A percentile compares a stretch with the other conserved stretches of the same genome.
Conservation (phyloP, 305 asterid genomes). For the Rubia tinctorum region DNA sequence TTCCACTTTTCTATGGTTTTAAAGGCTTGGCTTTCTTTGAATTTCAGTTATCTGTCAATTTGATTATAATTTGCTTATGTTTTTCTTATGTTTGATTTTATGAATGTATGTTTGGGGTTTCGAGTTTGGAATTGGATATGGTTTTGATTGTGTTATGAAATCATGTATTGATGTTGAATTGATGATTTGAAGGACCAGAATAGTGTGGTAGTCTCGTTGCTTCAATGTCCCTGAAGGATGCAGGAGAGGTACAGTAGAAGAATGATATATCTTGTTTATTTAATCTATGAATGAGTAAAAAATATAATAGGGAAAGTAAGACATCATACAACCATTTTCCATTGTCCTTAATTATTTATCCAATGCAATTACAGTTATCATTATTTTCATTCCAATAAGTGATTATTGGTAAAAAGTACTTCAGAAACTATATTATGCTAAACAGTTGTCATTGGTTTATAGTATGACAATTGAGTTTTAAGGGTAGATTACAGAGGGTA, state of each 20-base stretch:
- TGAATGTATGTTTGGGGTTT: too few relatives aligned
- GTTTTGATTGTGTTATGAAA: too few relatives aligned
- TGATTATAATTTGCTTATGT: too few relatives aligned
- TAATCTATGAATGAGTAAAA: background rate
- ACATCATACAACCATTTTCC: background rate
- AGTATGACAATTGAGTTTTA: slow-evolving; percentile 4
- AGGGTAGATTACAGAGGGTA: slow-evolving; percentile 64
- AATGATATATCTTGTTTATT: background rate
- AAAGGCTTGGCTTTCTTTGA: too few relatives aligned
- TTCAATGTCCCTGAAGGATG: slow-evolving; percentile 87
- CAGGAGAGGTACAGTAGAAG: slow-evolving; percentile 62
- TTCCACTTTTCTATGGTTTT: too few relatives aligned
- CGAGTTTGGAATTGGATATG: too few relatives aligned
- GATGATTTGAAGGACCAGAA: slow-evolving; percentile 47
- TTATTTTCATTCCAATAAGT: too few relatives aligned
- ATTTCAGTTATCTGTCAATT: too few relatives aligned
- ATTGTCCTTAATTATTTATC: background rate
- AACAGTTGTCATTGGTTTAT: background rate
- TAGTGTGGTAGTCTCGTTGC: slow-evolving; percentile 68
- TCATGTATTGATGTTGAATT: slow-evolving; percentile 35
- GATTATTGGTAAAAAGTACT: too few relatives aligned
- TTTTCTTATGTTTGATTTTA: too few relatives aligned
- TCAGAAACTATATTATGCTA: too few relatives aligned
- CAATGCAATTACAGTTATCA: background rate
- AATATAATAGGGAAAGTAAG: background rate